Evolutionary conservation across 495 filamentous ascomycete genomes (phyloP), one percentile per base, ranked within the genome.

Genomic region (Tuber microsphaerosporum): DNA sequence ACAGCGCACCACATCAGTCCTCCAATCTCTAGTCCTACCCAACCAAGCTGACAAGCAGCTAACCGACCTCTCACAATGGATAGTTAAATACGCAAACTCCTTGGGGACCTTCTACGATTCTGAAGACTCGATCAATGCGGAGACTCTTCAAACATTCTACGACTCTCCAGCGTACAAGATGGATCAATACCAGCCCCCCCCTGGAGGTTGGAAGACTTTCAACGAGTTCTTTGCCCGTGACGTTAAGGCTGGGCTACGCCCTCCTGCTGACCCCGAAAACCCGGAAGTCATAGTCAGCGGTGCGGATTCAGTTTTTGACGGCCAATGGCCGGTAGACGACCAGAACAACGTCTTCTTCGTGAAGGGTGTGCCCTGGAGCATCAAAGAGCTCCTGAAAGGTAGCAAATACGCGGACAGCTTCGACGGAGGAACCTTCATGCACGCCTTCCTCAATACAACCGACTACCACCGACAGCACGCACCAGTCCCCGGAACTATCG

Each of bases 401-500:
- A 74, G 65, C 72, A 26, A 42, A 20, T 82, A 75, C 68, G 70
- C 72, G 45, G 70, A 76, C n/a, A 0, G n/a, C 44, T 82, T 82
- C 71, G 65, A n/a, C 22, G 76, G 74, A 43, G 83, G 83, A 17
- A 75, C 41, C 20, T 84, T 81, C 51, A 83, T 76, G 71, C 83
- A 84, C 51, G 74, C 78, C 19, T 84, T 84, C 81, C 83, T 84
- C 39, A 78, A 76, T 14, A 80, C 80, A 8, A 75, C 74, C 43
- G 81, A 84, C 65, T 84, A 84, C 79, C 83, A 84, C 70, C 80
- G 83, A 43, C 78, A 80, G 71, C 81, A 84, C 70, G 76, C 79
- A 4, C 83, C 83, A 14, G 76, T 84, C 42, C 39, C 26, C 20
- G 82, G 81, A 16, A 79, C 72, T 20, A 74, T 84, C 51, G 51